These are phyloP conservation scores for Lactarius pseudohatsudake DNA, from an alignment of 768 basidiomycete species.

Conservation along the genomic window DNA sequence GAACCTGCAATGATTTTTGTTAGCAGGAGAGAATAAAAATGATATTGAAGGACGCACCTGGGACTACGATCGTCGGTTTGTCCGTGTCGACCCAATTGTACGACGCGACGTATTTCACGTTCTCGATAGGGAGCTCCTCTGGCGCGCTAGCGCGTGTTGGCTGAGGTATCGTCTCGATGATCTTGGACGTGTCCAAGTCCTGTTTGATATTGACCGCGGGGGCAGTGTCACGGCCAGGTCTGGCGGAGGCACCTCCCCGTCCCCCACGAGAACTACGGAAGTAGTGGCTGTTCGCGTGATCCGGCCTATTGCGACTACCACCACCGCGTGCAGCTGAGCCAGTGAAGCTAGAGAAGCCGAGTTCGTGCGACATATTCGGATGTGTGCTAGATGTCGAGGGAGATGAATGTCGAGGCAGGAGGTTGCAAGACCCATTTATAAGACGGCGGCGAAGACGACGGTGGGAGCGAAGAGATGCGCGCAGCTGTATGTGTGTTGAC, in stretches of 20 bases:
- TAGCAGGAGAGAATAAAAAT: background rate
- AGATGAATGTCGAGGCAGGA: background rate
- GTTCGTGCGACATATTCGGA: background rate
- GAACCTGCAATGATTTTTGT: constrained; percentile 45
- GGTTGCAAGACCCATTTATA: constrained; percentile 6
- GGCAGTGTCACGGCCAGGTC: background rate
- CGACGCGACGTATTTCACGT: constrained; percentile 35
- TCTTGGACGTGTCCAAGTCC: constrained; percentile 13
- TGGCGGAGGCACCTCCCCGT: background rate
- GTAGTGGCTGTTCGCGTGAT: constrained; percentile 9
- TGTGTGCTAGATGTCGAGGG: background rate
- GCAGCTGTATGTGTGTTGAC: constrained; percentile 1
- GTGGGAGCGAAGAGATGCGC: background rate
- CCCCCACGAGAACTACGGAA: background rate
- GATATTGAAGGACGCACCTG: constrained; percentile 29
- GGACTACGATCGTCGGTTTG: constrained; percentile 35
- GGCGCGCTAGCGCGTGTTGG: background rate
- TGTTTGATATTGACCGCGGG: constrained; percentile 14
- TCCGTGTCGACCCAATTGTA: constrained; percentile 35
- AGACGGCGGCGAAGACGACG: constrained; percentile 1
- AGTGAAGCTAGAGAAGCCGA: background rate
- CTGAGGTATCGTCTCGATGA: constrained; percentile 15
- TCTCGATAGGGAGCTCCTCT: constrained; percentile 17
- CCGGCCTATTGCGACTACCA: background rate
- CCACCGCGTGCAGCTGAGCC: background rate